Evolutionary conservation across 2,329 filamentous ascomycete species (phyloP).

Genomic region (Endocalyx cinctus): DNA sequence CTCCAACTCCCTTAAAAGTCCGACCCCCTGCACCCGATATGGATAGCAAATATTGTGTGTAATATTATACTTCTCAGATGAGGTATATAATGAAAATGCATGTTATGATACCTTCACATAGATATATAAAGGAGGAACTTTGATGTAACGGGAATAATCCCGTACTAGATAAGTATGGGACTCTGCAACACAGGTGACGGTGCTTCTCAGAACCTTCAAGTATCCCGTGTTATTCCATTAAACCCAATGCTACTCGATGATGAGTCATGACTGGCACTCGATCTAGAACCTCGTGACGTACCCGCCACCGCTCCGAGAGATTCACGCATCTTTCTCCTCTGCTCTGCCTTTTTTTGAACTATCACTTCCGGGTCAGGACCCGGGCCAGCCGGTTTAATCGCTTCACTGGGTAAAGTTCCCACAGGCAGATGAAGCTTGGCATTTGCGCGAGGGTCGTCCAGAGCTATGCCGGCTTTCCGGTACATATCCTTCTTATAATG

Average conservation of each 20-base stretch:
- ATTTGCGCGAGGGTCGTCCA: conserved; percentile 38
- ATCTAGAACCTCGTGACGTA: conserved; percentile 16
- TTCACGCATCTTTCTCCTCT: conserved; percentile 25
- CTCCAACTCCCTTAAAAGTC: no score
- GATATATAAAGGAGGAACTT: no score
- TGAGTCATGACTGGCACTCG: conserved; percentile 19
- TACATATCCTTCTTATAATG: conserved; percentile 40
- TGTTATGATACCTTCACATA: no score
- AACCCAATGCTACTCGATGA: conserved; percentile 18
- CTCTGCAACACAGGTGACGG: no score
- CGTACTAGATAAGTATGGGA: no score
- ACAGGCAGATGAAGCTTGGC: conserved; percentile 43
- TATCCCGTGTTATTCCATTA: conserved; percentile 6
- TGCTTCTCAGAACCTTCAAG: no score
- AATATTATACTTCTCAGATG: no score
- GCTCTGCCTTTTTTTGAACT: conserved; percentile 28
- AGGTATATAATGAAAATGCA: no score
- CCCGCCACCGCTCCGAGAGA: conserved; percentile 14
- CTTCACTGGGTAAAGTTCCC: conserved; percentile 39
- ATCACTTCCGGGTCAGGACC: conserved; percentile 44
- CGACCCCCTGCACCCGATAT: no score
- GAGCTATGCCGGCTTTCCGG: conserved; percentile 38
- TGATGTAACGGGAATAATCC: no score
- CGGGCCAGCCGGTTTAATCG: conserved; percentile 38
- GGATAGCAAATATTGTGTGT: no score